Conservation (phyloP, 2,329 filamentous ascomycete species). For the Fusarium sp. region DNA sequence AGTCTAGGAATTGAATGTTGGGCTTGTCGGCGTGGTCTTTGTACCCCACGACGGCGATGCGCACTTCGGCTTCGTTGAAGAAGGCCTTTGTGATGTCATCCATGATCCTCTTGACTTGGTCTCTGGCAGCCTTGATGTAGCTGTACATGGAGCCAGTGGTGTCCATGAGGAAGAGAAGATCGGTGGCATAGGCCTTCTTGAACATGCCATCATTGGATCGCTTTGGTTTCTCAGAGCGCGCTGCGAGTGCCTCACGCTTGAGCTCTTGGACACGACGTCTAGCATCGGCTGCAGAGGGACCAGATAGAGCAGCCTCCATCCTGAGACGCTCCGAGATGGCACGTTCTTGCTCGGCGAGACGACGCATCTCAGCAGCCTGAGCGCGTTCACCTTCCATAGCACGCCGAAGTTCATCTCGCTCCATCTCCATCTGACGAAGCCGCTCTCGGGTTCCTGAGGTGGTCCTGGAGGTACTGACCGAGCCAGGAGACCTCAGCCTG, state of each 20-base stretch:
- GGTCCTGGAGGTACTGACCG: constrained; percentile 5
- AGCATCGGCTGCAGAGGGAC: constrained; percentile 12
- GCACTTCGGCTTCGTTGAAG: constrained; percentile 48
- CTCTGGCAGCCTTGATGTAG: constrained; percentile 48
- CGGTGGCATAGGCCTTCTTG: constrained; percentile 47
- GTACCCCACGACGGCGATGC: constrained; percentile 50
- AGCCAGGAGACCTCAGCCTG: neutral
- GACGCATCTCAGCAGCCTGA: neutral
- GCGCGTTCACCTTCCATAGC: constrained; percentile 16
- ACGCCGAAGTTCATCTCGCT: constrained; percentile 12
- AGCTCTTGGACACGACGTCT: constrained; percentile 19
- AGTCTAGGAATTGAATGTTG: constrained; percentile 19
- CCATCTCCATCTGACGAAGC: constrained; percentile 17
- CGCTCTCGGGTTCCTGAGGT: constrained; percentile 15
- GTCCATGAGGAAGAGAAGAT: constrained; percentile 52
- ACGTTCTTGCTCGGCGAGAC: neutral
- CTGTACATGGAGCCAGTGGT: constrained; percentile 48
- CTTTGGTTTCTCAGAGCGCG: constrained; percentile 3
- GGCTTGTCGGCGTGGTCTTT: constrained; percentile 46
- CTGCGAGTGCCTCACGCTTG: constrained; percentile 16
- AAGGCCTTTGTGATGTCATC: constrained; percentile 45
- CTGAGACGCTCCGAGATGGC: constrained; percentile 13
- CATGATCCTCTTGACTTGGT: constrained; percentile 48
- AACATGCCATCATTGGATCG: constrained; percentile 43
- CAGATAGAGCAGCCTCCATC: constrained; percentile 2